Percentiles rank a stretch among this genome's conserved stretches.
Evolutionary conservation across 331 rosid genomes (phyloP).

Genomic region (Malus hybrid): DNA sequence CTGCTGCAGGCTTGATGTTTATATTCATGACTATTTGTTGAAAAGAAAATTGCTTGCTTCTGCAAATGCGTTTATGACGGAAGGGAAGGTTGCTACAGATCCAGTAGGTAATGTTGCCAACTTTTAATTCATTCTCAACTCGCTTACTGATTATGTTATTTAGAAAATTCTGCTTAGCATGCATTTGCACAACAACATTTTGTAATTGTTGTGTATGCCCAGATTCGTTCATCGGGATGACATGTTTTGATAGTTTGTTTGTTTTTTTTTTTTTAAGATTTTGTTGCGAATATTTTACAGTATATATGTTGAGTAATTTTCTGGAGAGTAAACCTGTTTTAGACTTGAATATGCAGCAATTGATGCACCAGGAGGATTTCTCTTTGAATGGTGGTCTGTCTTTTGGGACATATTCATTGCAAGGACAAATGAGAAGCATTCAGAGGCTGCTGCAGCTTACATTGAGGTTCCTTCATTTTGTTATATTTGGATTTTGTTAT

Average conservation of each 20-base stretch:
- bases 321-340: slow-evolving; percentile 2
- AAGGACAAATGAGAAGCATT: slow-evolving; percentile 85
- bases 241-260: neutral
- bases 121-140: neutral
- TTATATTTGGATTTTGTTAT: neutral
- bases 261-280: neutral
- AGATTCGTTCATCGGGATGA: neutral
- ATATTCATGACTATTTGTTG: slow-evolving; percentile 83
- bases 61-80: slow-evolving; percentile 85
- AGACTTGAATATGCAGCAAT: slow-evolving; percentile 58
- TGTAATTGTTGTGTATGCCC: neutral
- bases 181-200: neutral
- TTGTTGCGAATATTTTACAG: neutral
- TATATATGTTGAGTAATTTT: neutral
- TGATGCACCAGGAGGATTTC: slow-evolving; percentile 96
- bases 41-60: slow-evolving; percentile 79
- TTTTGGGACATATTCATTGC: slow-evolving; percentile 93
- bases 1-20: slow-evolving; percentile 82
- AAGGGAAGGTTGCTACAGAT: slow-evolving; percentile 91
- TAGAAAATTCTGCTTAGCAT: neutral
- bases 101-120: slow-evolving; percentile 71
- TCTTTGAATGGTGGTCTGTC: slow-evolving; percentile 96
- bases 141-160: neutral
- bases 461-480: slow-evolving; percentile 48
- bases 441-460: slow-evolving; percentile 70